These are phyloP conservation scores for Dittrichia graveolens DNA, from an alignment of 129 eudicot species.

Conservation along the genomic window DNA sequence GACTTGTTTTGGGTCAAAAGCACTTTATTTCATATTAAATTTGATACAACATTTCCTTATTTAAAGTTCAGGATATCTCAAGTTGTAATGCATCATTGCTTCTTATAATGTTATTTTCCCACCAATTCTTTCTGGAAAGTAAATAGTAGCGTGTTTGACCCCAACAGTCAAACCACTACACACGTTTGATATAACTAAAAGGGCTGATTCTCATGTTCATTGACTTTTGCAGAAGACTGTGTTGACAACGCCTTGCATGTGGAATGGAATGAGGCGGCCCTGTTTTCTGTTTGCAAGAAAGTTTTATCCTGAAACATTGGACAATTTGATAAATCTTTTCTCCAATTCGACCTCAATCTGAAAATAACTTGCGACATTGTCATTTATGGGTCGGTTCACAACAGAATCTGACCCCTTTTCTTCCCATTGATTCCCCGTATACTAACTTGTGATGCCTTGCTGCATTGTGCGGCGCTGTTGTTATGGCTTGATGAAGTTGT, in stretches of 20 bases:
- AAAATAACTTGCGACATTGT: constrained; percentile 6
- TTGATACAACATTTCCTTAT: background rate
- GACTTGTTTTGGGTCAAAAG: constrained; percentile 10
- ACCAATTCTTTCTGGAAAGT: background rate
- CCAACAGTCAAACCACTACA: constrained; percentile 6
- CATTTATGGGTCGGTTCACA: constrained; percentile 38
- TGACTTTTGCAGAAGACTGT: constrained; percentile 45
- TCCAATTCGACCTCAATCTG: constrained; percentile 47
- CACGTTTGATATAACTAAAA: background rate
- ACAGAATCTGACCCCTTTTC: constrained; percentile 34
- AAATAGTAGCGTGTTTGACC: constrained; percentile 1
- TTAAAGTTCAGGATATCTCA: background rate
- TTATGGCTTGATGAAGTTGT: constrained; percentile 25
- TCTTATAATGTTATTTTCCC: constrained; percentile 1
- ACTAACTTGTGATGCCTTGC: constrained; percentile 25
- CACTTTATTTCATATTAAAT: background rate
- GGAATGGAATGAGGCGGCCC: constrained; percentile 67
- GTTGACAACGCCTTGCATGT: constrained; percentile 50
- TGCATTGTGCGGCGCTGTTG: background rate
- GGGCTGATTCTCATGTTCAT: constrained; percentile 7
- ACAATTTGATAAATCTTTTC: constrained; percentile 49
- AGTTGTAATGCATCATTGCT: constrained; percentile 1
- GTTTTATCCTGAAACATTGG: constrained; percentile 56
- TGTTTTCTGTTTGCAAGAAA: constrained; percentile 65
- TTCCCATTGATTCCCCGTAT: constrained; percentile 27